Percentiles rank a stretch among this genome's conserved stretches.
phyloP scores from a whole-genome alignment of 163 green algal species.

The Scenedesmus sp. region DNA sequence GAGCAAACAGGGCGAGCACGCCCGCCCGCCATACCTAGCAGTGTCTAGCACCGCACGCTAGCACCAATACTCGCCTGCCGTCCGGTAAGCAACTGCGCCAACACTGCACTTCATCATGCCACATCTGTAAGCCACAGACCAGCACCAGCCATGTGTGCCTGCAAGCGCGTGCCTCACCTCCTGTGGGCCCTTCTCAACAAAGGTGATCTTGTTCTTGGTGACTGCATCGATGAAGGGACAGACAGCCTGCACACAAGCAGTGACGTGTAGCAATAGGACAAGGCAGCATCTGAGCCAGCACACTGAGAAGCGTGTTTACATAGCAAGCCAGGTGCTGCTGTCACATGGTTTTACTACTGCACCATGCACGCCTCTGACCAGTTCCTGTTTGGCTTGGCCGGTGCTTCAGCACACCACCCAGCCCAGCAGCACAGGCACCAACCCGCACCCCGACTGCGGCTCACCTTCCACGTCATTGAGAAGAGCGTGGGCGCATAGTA shows the following conservation, averaged over 20 bases:
- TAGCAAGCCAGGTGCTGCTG: too few species aligned
- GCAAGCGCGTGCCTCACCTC: background rate
- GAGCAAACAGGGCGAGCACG: background rate
- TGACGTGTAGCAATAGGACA: too few species aligned
- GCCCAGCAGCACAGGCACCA: background rate
- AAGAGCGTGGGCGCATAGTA: slow-evolving; percentile 84
- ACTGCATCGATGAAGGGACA: slow-evolving; percentile 70
- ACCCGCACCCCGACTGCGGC: background rate
- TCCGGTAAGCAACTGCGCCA: too few species aligned
- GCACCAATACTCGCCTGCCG: too few species aligned
- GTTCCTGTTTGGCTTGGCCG: too few species aligned
- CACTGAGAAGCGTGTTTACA: too few species aligned
- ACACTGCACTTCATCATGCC: background rate
- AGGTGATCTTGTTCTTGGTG: slow-evolving; percentile 73
- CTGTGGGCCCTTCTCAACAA: slow-evolving; percentile 58
- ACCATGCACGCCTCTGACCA: too few species aligned
- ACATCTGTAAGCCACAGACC: background rate
- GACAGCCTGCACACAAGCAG: slow-evolving; percentile 61
- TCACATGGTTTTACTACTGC: too few species aligned
- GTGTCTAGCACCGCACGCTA: background rate
- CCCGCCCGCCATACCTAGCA: too few species aligned
- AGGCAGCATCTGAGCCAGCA: too few species aligned
- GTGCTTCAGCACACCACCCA: too few species aligned
- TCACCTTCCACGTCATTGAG: slow-evolving; percentile 83
- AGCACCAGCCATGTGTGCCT: background rate